A percentile compares a stretch with the other conserved stretches of the same genome.
Evolutionary conservation across 2,329 filamentous ascomycete genomes (phyloP).

Genomic region (Didymosphaeria variabile): DNA sequence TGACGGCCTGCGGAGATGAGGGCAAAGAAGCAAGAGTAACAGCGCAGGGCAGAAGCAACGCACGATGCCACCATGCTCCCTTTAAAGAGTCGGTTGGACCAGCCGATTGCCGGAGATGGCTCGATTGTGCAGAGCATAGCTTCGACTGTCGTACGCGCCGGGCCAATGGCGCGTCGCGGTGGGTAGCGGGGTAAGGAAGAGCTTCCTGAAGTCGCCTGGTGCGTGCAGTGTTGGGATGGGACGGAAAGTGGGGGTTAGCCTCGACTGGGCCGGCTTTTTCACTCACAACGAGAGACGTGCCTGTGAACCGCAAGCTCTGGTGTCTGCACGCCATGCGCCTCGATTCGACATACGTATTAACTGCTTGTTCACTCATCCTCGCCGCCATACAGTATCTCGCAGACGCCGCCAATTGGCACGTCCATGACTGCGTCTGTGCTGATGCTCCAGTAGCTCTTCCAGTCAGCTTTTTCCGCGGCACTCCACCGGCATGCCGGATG

Average conservation of each 20-base stretch:
- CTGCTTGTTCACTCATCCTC: slow-evolving; percentile 17
- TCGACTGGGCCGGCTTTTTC: neutral
- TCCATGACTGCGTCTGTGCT: slow-evolving; percentile 98
- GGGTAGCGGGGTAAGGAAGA: slow-evolving; percentile 18
- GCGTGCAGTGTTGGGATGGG: slow-evolving; percentile 32
- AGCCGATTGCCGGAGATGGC: slow-evolving; percentile 9
- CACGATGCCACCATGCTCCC: neutral
- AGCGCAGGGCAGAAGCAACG: neutral
- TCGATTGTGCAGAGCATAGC: neutral
- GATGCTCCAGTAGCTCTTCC: slow-evolving; percentile 86
- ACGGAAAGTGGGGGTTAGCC: slow-evolving; percentile 31
- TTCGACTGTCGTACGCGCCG: neutral
- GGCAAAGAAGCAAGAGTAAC: neutral
- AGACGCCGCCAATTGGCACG: slow-evolving; percentile 92
- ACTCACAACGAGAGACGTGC: too few relatives aligned
- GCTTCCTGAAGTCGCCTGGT: slow-evolving; percentile 24
- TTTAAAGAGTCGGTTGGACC: neutral
- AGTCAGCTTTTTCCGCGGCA: slow-evolving; percentile 64
- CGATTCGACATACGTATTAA: neutral
- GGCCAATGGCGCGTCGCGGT: slow-evolving; percentile 22
- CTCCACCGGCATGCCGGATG: slow-evolving; percentile 47
- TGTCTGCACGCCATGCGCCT: neutral
- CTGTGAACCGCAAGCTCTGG: neutral
- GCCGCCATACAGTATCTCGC: slow-evolving; percentile 88
- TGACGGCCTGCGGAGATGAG: slow-evolving; percentile 20